Evolutionary conservation across 306 rosid species (phyloP).

Genomic region (Hylodesmum podocarpum): DNA sequence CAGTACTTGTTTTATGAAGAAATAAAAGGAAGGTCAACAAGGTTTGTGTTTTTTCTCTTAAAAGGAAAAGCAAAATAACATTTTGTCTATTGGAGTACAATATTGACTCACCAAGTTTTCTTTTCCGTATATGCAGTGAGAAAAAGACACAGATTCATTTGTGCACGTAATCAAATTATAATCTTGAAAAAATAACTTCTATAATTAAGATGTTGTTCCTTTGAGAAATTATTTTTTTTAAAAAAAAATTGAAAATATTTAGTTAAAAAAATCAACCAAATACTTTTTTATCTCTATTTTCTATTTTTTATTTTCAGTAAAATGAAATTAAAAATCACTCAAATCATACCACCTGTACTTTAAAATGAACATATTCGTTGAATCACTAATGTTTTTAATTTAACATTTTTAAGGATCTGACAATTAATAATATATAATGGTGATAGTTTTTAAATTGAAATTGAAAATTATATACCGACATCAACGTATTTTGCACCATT

Average conservation of each 20-base stretch:
- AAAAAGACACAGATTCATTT: not conserved
- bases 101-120: constrained; percentile 2
- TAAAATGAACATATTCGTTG: too few relatives aligned
- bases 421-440: not conserved
- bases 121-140: not conserved
- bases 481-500: too few relatives aligned
- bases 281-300: too few relatives aligned
- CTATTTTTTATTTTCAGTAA: too few relatives aligned
- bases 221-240: too few relatives aligned
- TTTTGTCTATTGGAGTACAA: constrained; percentile 4
- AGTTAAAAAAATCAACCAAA: too few relatives aligned
- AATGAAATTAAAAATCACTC: too few relatives aligned
- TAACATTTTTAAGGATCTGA: not conserved
- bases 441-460: not conserved
- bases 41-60: constrained; percentile 7
- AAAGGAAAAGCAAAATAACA: not conserved
- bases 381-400: not conserved
- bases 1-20: not conserved
- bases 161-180: constrained; percentile 7
- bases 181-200: constrained; percentile 3
- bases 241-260: too few relatives aligned
- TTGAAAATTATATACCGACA: too few relatives aligned
- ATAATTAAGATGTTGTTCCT: not conserved
- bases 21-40: not conserved
- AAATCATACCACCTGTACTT: too few relatives aligned